Conservation (phyloP, 345 rosid genomes). For the Boechera retrofracta region DNA sequence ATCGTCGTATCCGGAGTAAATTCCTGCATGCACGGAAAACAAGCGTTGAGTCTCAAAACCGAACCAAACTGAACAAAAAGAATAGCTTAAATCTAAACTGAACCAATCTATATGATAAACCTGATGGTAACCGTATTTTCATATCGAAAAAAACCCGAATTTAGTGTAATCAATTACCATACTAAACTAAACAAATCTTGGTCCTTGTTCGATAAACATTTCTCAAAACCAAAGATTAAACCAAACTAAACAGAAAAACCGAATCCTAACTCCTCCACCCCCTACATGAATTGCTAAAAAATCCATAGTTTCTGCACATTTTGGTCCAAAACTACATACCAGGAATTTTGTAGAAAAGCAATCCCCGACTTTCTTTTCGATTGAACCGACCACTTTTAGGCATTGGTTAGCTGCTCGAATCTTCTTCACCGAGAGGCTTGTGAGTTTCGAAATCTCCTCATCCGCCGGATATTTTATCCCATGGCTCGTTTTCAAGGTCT, state of each 20-base stretch:
- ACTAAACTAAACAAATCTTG: background rate
- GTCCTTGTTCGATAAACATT: background rate
- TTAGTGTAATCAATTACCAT: background rate
- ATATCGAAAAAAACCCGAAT: background rate
- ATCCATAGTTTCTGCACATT: background rate
- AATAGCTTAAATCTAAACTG: background rate
- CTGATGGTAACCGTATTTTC: background rate
- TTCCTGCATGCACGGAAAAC: slow-evolving; percentile 56
- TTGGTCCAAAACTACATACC: slow-evolving; percentile 49
- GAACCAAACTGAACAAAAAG: slow-evolving; percentile 2
- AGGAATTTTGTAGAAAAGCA: slow-evolving; percentile 53
- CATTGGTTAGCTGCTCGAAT: slow-evolving; percentile 75
- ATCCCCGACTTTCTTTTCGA: slow-evolving; percentile 70
- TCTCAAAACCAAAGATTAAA: background rate
- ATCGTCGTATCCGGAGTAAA: slow-evolving; percentile 57
- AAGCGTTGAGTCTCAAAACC: slow-evolving; percentile 4
- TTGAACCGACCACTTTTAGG: slow-evolving; percentile 75
- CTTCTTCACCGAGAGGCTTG: slow-evolving; percentile 64
- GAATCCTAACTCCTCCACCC: background rate
- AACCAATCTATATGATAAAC: background rate
- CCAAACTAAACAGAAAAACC: background rate
- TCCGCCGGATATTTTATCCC: slow-evolving; percentile 64
- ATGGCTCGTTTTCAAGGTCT: slow-evolving; percentile 52
- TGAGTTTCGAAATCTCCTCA: slow-evolving; percentile 63
- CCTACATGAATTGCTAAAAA: background rate